Evolutionary conservation across 345 rosid genomes (phyloP).

Genomic region (Geranium brycei): DNA sequence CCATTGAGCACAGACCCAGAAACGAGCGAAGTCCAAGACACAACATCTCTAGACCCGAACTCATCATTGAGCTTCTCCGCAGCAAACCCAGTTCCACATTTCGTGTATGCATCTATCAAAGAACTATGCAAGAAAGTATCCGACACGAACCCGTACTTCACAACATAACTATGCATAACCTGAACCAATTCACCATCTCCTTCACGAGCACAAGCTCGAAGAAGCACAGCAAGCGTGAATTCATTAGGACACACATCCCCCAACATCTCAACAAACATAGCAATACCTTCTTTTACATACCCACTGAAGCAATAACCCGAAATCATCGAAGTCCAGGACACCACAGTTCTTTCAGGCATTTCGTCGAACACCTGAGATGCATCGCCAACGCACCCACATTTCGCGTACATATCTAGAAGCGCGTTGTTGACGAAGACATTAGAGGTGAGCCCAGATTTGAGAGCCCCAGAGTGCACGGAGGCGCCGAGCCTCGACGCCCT

Average conservation of each 20-base stretch:
- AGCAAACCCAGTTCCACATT: slow-evolving; percentile 30
- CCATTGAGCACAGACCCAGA: slow-evolving; percentile 46
- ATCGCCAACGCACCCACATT: slow-evolving; percentile 11
- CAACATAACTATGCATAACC: slow-evolving; percentile 23
- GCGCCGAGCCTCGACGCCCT: slow-evolving; percentile 13
- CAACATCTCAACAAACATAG: slow-evolving; percentile 17
- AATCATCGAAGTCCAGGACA: slow-evolving; percentile 34
- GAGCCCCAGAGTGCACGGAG: slow-evolving; percentile 11
- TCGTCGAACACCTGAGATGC: slow-evolving; percentile 23
- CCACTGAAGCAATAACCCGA: slow-evolving; percentile 17
- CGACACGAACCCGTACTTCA: slow-evolving; percentile 19
- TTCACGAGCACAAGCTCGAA: slow-evolving; percentile 20
- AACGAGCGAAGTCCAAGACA: slow-evolving; percentile 68
- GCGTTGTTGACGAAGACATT: slow-evolving; percentile 16
- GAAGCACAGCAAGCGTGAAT: slow-evolving; percentile 26
- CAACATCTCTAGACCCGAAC: slow-evolving; percentile 39
- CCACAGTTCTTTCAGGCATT: slow-evolving; percentile 35
- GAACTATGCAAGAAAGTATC: slow-evolving; percentile 35
- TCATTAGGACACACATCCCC: slow-evolving; percentile 26
- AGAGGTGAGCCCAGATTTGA: slow-evolving; percentile 16
- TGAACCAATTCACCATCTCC: slow-evolving; percentile 12
- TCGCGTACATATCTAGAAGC: slow-evolving; percentile 18
- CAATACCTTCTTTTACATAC: slow-evolving; percentile 12
- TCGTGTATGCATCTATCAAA: slow-evolving; percentile 70
- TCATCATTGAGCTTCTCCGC: slow-evolving; percentile 49